Evolutionary conservation across 2,329 filamentous ascomycete species (phyloP).

Genomic region (Ascochyta lentis): DNA sequence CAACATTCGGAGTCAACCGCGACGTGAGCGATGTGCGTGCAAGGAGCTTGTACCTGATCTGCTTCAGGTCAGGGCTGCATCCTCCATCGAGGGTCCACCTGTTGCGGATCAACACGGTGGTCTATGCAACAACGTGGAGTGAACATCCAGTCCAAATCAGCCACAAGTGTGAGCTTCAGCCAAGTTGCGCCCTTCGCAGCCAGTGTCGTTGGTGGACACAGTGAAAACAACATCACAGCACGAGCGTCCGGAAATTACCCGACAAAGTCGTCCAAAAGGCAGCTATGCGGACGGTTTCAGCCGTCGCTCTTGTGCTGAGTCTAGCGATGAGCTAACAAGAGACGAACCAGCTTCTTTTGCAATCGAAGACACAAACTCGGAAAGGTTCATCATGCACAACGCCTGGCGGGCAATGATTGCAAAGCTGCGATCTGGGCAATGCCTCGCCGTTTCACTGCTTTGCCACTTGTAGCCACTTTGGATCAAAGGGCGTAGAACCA

Average conservation of each 20-base stretch:
- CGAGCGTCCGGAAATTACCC: not conserved
- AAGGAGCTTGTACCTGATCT: conserved; percentile 4
- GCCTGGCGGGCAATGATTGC: not conserved
- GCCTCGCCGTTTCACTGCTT: conserved; percentile 13
- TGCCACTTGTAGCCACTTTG: not conserved
- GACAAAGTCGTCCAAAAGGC: not conserved
- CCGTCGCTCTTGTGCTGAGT: not conserved
- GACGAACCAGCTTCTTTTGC: conserved; percentile 1
- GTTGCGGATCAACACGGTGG: conserved; percentile 2
- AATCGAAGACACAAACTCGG: not conserved
- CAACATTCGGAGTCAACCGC: not conserved
- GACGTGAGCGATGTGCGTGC: not conserved
- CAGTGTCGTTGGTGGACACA: not conserved
- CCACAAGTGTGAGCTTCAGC: conserved; percentile 7
- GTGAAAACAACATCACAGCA: conserved; percentile 1
- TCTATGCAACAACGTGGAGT: conserved; percentile 13
- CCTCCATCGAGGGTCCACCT: conserved; percentile 1
- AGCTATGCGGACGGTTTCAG: not conserved
- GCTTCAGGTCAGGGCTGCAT: not conserved
- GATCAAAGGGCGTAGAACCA: not conserved
- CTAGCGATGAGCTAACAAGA: not conserved
- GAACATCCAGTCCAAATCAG: conserved; percentile 1
- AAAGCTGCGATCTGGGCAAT: conserved; percentile 1
- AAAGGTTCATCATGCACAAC: not conserved
- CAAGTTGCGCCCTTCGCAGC: not conserved